Percentiles rank a stretch among this genome's conserved stretches.
Evolutionary conservation across 2,329 filamentous ascomycete genomes (phyloP).

Genomic region (Epichloe brachyelytri): DNA sequence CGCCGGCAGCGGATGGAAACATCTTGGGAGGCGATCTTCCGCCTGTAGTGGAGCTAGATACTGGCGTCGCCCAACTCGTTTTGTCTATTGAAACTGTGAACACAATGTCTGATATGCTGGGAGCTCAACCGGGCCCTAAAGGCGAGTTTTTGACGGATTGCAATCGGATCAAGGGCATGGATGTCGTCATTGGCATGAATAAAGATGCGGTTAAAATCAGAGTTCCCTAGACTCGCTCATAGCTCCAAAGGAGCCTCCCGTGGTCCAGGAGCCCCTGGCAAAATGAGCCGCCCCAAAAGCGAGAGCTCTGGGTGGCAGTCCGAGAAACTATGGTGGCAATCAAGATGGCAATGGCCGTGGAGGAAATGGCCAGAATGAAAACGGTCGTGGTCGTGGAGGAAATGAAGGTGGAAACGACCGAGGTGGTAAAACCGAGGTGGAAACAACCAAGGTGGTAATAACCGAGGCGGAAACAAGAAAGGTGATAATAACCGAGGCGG

Average conservation of each 20-base stretch:
- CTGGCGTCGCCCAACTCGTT: not conserved
- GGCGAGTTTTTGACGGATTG: not conserved
- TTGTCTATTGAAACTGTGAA: not conserved
- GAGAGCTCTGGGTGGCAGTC: not conserved
- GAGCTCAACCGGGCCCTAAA: not conserved
- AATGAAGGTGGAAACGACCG: not conserved
- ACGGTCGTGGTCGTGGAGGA: not conserved
- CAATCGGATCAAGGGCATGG: not conserved
- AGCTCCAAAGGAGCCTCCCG: not conserved
- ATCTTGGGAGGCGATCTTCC: not conserved
- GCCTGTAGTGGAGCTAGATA: not conserved
- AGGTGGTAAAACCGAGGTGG: not conserved
- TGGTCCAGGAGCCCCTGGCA: not conserved
- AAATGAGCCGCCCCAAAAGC: not conserved
- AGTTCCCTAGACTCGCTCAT: conserved; percentile 1
- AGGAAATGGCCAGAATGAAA: not conserved
- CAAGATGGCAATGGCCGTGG: not conserved
- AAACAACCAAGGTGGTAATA: no score
- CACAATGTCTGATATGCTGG: not conserved
- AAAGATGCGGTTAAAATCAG: not conserved
- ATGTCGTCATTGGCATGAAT: conserved; percentile 3
- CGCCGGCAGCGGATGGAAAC: not conserved
- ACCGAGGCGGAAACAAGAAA: no score
- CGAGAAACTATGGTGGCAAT: not conserved
- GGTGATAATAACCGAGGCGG: fast-evolving